These are phyloP conservation scores for Coniella lustricola DNA, from an alignment of 2,329 filamentous ascomycete species.

Conservation along the genomic window DNA sequence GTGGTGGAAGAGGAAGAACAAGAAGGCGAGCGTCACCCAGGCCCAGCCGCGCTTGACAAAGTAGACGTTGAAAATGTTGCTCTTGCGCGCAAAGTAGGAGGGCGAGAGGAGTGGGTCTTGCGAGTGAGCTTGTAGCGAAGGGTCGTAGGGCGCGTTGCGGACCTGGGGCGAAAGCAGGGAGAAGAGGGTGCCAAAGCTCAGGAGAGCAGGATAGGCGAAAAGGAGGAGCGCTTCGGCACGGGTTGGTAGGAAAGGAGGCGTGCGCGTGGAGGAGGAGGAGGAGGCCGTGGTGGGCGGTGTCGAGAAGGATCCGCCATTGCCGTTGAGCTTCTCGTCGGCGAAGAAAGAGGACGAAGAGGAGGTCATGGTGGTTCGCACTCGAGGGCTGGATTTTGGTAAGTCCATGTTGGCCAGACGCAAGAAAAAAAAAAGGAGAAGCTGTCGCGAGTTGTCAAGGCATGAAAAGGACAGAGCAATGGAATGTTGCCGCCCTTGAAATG, in stretches of 20 bases:
- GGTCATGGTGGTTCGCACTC: conserved; percentile 10
- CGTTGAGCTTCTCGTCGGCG: neutral
- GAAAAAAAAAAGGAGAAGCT: neutral
- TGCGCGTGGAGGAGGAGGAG: conserved; percentile 24
- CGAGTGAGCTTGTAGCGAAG: conserved; percentile 55
- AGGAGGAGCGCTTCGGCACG: conserved; percentile 59
- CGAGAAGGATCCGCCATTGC: conserved; percentile 1
- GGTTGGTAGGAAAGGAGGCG: conserved; percentile 61
- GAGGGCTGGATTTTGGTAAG: conserved; percentile 7
- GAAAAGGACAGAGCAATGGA: no score
- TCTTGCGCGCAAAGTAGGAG: conserved; percentile 88
- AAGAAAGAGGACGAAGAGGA: neutral
- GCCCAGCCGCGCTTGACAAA: conserved; percentile 96
- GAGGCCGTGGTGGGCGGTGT: conserved; percentile 12
- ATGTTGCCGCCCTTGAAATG: no score
- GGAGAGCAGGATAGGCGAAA: conserved; percentile 65
- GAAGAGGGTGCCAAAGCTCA: conserved; percentile 77
- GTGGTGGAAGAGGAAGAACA: conserved; percentile 62
- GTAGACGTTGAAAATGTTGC: conserved; percentile 83
- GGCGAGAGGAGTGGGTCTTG: conserved; percentile 48
- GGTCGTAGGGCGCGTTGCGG: conserved; percentile 56
- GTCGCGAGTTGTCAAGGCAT: neutral
- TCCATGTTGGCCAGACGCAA: conserved; percentile 5
- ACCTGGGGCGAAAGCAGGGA: conserved; percentile 68
- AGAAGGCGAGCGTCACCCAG: conserved; percentile 76